Base-by-base conservation (phyloP, 768 basidiomycete species). In the Tubosaeta brunneosetosa region DNA sequence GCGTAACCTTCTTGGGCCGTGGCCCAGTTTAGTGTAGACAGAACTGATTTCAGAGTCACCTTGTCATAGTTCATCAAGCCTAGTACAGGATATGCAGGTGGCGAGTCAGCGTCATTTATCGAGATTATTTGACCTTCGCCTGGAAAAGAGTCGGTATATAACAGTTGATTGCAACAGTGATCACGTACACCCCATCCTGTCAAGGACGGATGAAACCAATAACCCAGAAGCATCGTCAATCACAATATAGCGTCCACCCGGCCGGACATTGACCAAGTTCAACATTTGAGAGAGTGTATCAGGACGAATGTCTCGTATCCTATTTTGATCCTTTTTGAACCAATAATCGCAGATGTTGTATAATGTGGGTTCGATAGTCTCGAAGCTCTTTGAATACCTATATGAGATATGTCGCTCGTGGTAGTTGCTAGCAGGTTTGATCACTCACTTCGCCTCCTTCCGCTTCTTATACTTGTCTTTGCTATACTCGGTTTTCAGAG, bases 401-500 rank as follows among this genome's bases (percentile, higher is more conserved):
- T 97, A 55, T 29, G 40, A 44, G 54, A 44, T 37, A 47, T 8
- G 44, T 47, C 44, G 40, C 44, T 36, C 19, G 38, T 27, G 19
- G 25, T 33, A 22, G 37, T 47, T 27, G 38, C 11, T 33, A 43
- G 17, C 43, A 37, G 26, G 14, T 38, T 29, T 38, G 26, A 14
- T 4, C 14, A 67, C 85, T 59, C 64, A 95, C 94, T 98, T 99
- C 51, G 91, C 93, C 72, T 94, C 91, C 69, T 99, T 99, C 36
- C 92, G 79, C 68, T 94, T 95, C 68, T 83, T 88, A 71, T 97
- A 99, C 67, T 99, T 99, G 64, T 98, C 94, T 71, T 99, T 98
- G 71, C 91, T 94, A 70, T 94, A 98, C 69, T 95, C 97, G 1
- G 94, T 98, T 71, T 98, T 98, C 45, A 98, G 74, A 11, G 85